phyloP scores from a whole-genome alignment of 176 grass and related monocot genomes.

The Carex parvula region DNA sequence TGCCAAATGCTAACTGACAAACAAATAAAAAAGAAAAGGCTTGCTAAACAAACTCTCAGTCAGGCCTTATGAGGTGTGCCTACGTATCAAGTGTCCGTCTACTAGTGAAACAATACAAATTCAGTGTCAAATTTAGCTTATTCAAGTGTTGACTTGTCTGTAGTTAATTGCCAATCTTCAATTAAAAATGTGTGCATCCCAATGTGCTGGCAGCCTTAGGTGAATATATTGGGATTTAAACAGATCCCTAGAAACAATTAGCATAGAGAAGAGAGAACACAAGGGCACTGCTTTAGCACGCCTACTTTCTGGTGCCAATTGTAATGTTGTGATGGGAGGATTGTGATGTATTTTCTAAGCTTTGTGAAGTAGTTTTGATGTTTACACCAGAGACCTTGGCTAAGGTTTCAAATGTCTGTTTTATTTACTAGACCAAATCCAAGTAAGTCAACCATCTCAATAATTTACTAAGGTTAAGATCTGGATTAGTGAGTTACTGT shows the following conservation, averaged over 20 bases:
- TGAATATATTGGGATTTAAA: neutral
- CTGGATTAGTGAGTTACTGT: neutral
- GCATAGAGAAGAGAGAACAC: neutral
- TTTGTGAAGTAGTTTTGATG: neutral
- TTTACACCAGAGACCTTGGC: neutral
- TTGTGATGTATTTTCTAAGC: neutral
- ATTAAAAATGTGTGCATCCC: neutral
- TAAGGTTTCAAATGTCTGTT: neutral
- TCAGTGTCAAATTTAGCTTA: neutral
- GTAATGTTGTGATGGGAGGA: neutral
- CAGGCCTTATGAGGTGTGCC: too few species aligned
- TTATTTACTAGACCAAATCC: neutral
- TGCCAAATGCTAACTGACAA: too few species aligned
- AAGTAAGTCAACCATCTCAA: slow-evolving; percentile 2
- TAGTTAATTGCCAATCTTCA: neutral
- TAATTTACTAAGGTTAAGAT: neutral
- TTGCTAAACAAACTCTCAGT: too few species aligned
- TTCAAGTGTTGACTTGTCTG: neutral
- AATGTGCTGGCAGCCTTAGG: neutral
- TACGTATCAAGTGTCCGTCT: too few species aligned
- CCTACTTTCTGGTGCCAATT: neutral
- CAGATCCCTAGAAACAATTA: neutral
- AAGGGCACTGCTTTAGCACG: neutral
- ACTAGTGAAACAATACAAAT: neutral
- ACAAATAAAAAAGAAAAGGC: too few species aligned